Percentiles rank a stretch among this genome's conserved stretches.
Evolutionary conservation across 2,329 filamentous ascomycete species (phyloP).

Genomic region (Fusarium sp.): DNA sequence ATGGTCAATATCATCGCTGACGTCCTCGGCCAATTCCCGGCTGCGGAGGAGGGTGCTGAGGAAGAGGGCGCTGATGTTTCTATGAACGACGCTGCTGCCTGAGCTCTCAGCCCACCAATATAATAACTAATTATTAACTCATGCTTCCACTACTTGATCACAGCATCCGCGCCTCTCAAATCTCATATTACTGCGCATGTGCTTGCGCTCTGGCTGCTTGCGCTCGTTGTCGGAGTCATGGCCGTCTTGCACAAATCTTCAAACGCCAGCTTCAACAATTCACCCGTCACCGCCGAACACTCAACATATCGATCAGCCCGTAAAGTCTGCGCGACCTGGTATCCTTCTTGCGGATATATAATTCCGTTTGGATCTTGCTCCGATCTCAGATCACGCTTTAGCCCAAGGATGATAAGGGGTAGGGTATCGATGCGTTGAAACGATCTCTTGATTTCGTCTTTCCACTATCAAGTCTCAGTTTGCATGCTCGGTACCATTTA

Average conservation of each 20-base stretch:
- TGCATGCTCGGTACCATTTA: not conserved
- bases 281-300: constrained; percentile 68
- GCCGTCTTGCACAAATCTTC: constrained; percentile 69
- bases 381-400: constrained; percentile 68
- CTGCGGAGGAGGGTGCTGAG: constrained; percentile 37
- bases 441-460: constrained; percentile 59
- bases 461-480: constrained; percentile 57
- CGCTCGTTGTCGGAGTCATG: constrained; percentile 54
- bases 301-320: constrained; percentile 70
- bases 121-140: not conserved
- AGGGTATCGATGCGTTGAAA: constrained; percentile 58
- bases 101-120: constrained; percentile 17
- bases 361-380: constrained; percentile 67
- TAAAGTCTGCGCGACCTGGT: constrained; percentile 64
- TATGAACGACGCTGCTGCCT: constrained; percentile 49
- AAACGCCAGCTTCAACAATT: constrained; percentile 64
- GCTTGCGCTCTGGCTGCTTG: constrained; percentile 63
- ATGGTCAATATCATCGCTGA: constrained; percentile 65
- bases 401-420: constrained; percentile 64
- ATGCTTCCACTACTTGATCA: not conserved
- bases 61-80: constrained; percentile 46
- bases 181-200: constrained; percentile 61
- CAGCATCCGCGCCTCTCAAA: not conserved
- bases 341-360: constrained; percentile 69
- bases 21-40: constrained; percentile 63